phyloP scores from a whole-genome alignment of 129 eudicot genomes.

The Artemisia tridentata region DNA sequence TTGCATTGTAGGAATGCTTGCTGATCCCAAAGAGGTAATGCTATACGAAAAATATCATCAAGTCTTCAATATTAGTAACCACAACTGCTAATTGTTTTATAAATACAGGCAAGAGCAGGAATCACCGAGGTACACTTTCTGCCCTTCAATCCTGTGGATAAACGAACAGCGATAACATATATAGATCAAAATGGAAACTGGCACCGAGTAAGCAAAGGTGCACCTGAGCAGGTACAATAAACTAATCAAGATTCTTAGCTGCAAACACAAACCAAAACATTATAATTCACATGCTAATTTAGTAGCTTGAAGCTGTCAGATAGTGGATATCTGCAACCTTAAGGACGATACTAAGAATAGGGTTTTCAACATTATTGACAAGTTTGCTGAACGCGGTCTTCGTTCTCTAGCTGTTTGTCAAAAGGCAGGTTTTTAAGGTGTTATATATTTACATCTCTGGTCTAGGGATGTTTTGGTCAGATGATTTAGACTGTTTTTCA shows the following conservation, averaged over 20 bases:
- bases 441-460: neutral
- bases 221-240: slow-evolving; percentile 79
- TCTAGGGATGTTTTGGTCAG: slow-evolving; percentile 3
- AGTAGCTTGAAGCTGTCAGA: slow-evolving; percentile 37
- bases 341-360: slow-evolving; percentile 44
- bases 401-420: slow-evolving; percentile 73
- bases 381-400: slow-evolving; percentile 91
- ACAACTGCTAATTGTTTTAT: slow-evolving; percentile 1
- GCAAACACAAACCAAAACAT: neutral
- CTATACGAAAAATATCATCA: neutral
- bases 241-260: neutral
- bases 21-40: slow-evolving; percentile 70
- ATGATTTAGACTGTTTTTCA: slow-evolving; percentile 8
- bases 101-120: slow-evolving; percentile 69
- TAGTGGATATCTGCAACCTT: slow-evolving; percentile 67
- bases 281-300: slow-evolving; percentile 16
- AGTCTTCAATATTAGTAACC: neutral
- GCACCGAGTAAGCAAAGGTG: slow-evolving; percentile 87
- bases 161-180: slow-evolving; percentile 86
- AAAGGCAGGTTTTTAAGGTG: slow-evolving; percentile 38
- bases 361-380: slow-evolving; percentile 71
- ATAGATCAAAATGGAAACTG: slow-evolving; percentile 56
- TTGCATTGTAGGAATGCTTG: slow-evolving; percentile 83
- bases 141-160: slow-evolving; percentile 82
- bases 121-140: slow-evolving; percentile 80